Evolutionary conservation across 2,329 filamentous ascomycete genomes (phyloP).

Genomic region (Grosmannia serpens): DNA sequence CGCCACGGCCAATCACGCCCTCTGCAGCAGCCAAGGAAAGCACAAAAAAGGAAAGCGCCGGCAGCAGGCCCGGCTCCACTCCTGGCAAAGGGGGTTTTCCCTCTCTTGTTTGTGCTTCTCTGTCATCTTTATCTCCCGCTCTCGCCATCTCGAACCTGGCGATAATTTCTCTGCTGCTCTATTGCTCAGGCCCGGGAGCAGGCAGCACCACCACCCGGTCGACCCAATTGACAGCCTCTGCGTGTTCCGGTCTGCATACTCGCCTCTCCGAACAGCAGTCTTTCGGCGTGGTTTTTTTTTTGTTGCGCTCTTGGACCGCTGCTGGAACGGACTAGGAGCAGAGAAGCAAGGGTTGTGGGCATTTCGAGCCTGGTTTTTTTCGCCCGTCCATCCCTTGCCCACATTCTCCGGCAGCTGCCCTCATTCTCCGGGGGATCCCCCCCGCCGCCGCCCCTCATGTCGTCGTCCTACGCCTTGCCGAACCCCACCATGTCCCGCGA

Average conservation of each 20-base stretch:
- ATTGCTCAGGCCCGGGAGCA: neutral
- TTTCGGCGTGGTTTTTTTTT: neutral
- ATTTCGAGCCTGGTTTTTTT: too few relatives aligned
- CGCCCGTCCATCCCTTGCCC: neutral
- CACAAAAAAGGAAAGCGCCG: neutral
- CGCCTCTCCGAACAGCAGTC: neutral
- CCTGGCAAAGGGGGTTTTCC: neutral
- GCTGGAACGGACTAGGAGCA: neutral
- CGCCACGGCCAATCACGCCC: neutral
- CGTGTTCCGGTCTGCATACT: neutral
- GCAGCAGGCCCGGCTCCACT: neutral
- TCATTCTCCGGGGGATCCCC: neutral
- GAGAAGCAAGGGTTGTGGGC: too few relatives aligned
- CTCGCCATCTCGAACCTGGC: neutral
- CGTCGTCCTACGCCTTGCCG: constrained; percentile 40
- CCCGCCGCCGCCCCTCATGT: constrained; percentile 19
- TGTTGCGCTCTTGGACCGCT: neutral
- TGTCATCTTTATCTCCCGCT: neutral
- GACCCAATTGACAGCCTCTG: neutral
- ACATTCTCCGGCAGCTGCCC: neutral
- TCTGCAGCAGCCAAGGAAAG: neutral
- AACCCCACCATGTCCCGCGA: constrained; percentile 32
- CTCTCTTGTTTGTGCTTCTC: neutral
- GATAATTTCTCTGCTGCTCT: neutral
- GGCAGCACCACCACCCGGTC: neutral